Percentiles rank a stretch among this genome's conserved stretches.
These are phyloP conservation scores for Wallemia ichthyophaga DNA, from an alignment of 1,284 basidiomycete species.

Conservation along the genomic window DNA sequence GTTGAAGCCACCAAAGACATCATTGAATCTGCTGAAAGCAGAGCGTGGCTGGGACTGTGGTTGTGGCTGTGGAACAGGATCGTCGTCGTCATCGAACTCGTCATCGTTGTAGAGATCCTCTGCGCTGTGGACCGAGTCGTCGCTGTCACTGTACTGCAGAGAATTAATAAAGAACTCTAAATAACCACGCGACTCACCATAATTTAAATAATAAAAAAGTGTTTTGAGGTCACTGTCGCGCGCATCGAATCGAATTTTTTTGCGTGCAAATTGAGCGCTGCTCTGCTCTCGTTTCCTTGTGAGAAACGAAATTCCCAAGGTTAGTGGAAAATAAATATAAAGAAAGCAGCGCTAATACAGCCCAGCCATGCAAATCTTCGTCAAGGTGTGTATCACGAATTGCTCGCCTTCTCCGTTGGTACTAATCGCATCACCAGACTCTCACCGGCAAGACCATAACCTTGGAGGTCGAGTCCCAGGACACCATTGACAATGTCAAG, in stretches of 20 bases:
- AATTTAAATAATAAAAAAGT: not conserved
- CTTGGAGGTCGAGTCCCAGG: conserved; percentile 26
- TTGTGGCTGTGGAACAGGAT: conserved; percentile 1
- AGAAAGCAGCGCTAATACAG: not conserved
- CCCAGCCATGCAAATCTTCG: conserved; percentile 23
- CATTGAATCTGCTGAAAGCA: conserved; percentile 3
- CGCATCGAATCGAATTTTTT: not conserved
- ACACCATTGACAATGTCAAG: conserved; percentile 32
- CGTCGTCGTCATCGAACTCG: conserved; percentile 7
- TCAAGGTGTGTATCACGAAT: conserved; percentile 17
- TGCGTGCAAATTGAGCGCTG: not conserved
- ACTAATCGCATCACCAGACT: conserved; percentile 17
- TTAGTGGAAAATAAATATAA: not conserved
- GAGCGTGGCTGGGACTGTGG: conserved; percentile 1
- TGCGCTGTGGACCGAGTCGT: not conserved
- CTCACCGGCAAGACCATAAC: conserved; percentile 28
- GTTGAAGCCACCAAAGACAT: conserved; percentile 3
- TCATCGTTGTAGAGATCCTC: conserved; percentile 3
- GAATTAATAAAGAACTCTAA: not conserved
- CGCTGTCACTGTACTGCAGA: not conserved
- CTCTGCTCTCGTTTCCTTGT: not conserved
- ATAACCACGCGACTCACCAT: not conserved
- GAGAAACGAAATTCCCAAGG: not conserved
- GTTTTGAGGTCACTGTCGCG: not conserved
- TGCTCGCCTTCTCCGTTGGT: conserved; percentile 2